These are phyloP conservation scores for Spergularia bocconei DNA, from an alignment of 148 eudicot species.

Conservation along the genomic window DNA sequence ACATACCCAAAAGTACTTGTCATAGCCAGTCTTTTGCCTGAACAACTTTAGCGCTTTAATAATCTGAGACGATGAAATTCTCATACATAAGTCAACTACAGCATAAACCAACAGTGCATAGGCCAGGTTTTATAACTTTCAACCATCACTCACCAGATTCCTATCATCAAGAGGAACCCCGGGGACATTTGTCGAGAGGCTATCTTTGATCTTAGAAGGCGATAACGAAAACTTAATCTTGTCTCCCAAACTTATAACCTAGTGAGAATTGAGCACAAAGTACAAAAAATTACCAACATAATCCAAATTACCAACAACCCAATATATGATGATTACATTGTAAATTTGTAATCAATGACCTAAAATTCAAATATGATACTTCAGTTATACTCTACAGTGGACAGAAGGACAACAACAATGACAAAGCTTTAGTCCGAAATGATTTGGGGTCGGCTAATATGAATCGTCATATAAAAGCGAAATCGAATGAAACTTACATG, in stretches of 20 bases:
- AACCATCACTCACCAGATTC: conserved; percentile 64
- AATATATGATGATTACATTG: background rate
- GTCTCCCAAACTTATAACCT: conserved; percentile 97
- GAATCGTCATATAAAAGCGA: background rate
- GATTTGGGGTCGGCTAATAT: no score
- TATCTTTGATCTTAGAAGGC: conserved; percentile 80
- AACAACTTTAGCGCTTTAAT: conserved; percentile 82
- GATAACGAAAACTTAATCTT: conserved; percentile 85
- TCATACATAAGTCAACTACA: conserved; percentile 18
- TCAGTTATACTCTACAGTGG: background rate
- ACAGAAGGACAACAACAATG: background rate
- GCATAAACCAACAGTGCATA: background rate
- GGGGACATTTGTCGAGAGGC: conserved; percentile 79
- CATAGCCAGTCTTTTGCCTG: conserved; percentile 80
- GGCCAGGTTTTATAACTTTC: background rate
- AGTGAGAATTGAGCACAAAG: background rate
- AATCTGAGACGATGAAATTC: conserved; percentile 47
- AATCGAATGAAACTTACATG: conserved; percentile 57
- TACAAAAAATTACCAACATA: background rate
- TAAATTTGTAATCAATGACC: background rate
- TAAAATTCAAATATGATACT: background rate
- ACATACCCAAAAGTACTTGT: conserved; percentile 81
- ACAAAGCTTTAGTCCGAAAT: no score
- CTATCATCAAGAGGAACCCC: conserved; percentile 90
- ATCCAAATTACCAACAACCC: background rate